Conservation (phyloP, 305 asterid species). For the Ilex paraguariensis region DNA sequence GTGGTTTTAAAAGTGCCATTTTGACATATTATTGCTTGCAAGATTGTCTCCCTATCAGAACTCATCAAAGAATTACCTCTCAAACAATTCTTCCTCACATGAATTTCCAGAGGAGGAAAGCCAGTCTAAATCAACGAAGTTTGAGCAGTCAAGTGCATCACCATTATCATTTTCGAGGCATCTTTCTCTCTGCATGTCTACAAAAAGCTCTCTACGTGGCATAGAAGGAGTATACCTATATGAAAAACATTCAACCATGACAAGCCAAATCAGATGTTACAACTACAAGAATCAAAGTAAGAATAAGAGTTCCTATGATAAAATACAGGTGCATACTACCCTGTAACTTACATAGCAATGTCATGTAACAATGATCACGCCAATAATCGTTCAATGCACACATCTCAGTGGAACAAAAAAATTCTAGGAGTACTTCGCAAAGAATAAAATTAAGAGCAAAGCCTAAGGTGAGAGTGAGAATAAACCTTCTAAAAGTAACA, state of each 20-base stretch:
- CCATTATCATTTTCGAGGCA: slow-evolving; percentile 53
- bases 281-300: too few relatives aligned
- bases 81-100: slow-evolving; percentile 80
- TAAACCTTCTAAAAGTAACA: too few relatives aligned
- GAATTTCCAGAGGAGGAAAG: slow-evolving; percentile 93
- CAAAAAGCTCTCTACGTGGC: slow-evolving; percentile 63
- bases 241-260: slow-evolving; percentile 6
- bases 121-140: slow-evolving; percentile 94
- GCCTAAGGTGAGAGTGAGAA: too few relatives aligned
- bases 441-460: too few relatives aligned
- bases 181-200: slow-evolving; percentile 50
- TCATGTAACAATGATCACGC: too few relatives aligned
- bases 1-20: neutral
- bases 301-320: too few relatives aligned
- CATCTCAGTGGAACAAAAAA: too few relatives aligned
- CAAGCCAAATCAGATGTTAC: slow-evolving; percentile 3
- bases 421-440: too few relatives aligned
- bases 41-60: neutral
- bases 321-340: too few relatives aligned
- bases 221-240: slow-evolving; percentile 56
- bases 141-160: slow-evolving; percentile 73
- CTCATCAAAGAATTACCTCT: slow-evolving; percentile 48
- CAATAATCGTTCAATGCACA: too few relatives aligned
- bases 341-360: too few relatives aligned
- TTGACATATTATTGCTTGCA: neutral